These are phyloP conservation scores for Picea glauca DNA, from an alignment of 75 land plant species.

Conservation along the genomic window DNA sequence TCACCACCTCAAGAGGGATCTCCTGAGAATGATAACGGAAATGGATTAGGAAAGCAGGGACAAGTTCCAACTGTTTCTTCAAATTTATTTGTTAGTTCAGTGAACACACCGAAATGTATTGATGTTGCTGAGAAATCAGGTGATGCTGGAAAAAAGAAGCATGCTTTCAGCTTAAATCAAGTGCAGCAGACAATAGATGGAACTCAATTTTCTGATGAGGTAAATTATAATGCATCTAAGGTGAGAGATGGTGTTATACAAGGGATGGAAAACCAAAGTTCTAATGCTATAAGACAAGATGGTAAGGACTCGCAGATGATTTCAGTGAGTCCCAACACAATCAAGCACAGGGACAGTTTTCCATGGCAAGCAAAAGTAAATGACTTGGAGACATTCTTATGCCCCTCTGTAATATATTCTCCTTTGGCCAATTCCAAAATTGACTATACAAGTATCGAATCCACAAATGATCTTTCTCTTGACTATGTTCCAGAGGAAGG, in stretches of 20 bases:
- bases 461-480: conserved; percentile 45
- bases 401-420: conserved; percentile 11
- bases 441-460: conserved; percentile 21
- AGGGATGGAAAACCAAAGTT: not conserved
- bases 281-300: not conserved
- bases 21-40: not conserved
- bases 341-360: conserved; percentile 1
- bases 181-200: not conserved
- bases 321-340: conserved; percentile 3
- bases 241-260: not conserved
- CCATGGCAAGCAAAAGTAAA: conserved; percentile 12
- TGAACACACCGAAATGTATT: not conserved
- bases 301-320: not conserved
- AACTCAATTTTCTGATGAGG: not conserved
- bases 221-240: not conserved
- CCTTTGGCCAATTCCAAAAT: conserved; percentile 17
- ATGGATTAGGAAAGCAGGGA: conserved; percentile 10
- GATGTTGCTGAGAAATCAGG: not conserved
- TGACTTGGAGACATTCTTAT: conserved; percentile 13
- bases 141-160: conserved; percentile 3
- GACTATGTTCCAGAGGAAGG: conserved; percentile 65
- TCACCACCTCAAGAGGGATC: conserved; percentile 4
- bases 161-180: not conserved
- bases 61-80: not conserved
- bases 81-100: not conserved